phyloP scores from a whole-genome alignment of 106 monocot species.

The Dendrobium catenatum region DNA sequence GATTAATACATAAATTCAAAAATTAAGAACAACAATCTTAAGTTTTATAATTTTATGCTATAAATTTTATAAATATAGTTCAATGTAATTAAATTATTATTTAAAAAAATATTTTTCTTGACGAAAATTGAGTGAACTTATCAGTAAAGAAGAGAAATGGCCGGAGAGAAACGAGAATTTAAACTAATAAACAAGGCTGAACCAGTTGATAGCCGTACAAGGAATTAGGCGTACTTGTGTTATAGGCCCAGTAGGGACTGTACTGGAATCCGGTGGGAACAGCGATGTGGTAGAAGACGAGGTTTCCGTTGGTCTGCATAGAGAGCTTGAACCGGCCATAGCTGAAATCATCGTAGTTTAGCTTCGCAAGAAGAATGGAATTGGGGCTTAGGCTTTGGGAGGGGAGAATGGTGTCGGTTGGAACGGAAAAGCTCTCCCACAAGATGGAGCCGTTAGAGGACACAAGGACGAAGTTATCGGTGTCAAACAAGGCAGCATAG shows the following conservation, averaged over 20 bases:
- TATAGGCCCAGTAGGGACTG: neutral
- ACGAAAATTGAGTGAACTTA: too few relatives aligned
- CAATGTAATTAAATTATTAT: too few relatives aligned
- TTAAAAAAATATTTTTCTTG: too few relatives aligned
- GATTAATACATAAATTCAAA: too few relatives aligned
- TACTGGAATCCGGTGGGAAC: neutral
- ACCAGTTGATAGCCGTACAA: too few relatives aligned
- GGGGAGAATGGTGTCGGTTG: constrained; percentile 25
- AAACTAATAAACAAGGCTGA: too few relatives aligned
- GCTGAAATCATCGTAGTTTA: constrained; percentile 10
- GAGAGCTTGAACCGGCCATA: constrained; percentile 11
- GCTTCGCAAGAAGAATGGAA: neutral
- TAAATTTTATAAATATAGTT: too few relatives aligned
- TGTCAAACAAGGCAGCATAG: constrained; percentile 17
- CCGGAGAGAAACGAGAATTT: too few relatives aligned
- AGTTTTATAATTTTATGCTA: too few relatives aligned
- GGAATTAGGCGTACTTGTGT: too few relatives aligned
- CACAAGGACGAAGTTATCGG: constrained; percentile 22
- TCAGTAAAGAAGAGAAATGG: too few relatives aligned
- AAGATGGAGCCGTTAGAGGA: neutral
- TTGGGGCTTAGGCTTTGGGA: constrained; percentile 2
- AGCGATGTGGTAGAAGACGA: neutral
- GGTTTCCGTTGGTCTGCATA: neutral
- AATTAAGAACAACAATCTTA: too few relatives aligned
- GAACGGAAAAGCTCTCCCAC: constrained; percentile 18